Conservation (phyloP, 257 asterid species). For the Capsicum rhomboideum region DNA sequence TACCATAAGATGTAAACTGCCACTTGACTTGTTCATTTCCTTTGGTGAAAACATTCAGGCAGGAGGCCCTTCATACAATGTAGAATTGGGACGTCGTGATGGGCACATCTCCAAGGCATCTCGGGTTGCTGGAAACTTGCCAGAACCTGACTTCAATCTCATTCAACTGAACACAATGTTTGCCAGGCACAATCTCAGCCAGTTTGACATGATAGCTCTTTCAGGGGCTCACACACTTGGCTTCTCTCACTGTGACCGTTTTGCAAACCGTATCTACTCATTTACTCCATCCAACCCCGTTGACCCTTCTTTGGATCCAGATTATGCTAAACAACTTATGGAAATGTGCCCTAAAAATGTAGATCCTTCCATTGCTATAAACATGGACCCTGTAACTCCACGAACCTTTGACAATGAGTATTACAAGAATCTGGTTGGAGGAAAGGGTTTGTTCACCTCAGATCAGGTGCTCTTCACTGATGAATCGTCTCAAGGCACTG, state of each 20-base stretch:
- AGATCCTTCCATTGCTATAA: constrained; percentile 39
- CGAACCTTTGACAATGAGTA: constrained; percentile 48
- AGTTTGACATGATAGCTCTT: constrained; percentile 56
- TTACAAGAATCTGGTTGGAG: constrained; percentile 44
- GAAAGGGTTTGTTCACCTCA: constrained; percentile 66
- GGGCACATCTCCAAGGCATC: constrained; percentile 49
- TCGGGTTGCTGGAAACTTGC: constrained; percentile 47
- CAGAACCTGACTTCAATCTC: constrained; percentile 44
- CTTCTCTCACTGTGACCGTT: constrained; percentile 66
- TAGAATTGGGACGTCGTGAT: constrained; percentile 68
- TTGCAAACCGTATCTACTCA: constrained; percentile 49
- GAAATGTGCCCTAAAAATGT: constrained; percentile 43
- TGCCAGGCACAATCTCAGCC: constrained; percentile 37
- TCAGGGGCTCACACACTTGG: constrained; percentile 71
- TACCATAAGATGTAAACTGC: not conserved
- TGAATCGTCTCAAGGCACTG: constrained; percentile 29
- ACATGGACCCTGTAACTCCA: constrained; percentile 56
- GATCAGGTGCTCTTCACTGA: constrained; percentile 65
- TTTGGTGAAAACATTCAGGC: constrained; percentile 26
- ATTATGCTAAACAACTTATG: constrained; percentile 50
- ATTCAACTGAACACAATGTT: constrained; percentile 32
- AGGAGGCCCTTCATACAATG: constrained; percentile 55
- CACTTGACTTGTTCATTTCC: not conserved
- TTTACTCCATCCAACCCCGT: constrained; percentile 35
- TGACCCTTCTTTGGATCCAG: constrained; percentile 55